phyloP scores from a whole-genome alignment of 371 early-diverging fungal species.

The Saksenaea oblongispora region DNA sequence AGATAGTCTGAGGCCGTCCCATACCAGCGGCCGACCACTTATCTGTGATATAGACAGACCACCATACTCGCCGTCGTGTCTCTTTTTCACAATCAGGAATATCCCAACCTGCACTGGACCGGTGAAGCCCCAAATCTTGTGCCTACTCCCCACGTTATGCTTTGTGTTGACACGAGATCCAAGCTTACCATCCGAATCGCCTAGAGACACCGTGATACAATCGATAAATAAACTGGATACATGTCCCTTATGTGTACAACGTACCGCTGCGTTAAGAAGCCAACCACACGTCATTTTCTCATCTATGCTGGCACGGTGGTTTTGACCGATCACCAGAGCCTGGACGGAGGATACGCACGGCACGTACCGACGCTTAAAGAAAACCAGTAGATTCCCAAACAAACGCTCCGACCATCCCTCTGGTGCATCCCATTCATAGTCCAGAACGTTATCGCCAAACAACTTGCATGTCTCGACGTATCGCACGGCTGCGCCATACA shows the following conservation, averaged over 20 bases:
- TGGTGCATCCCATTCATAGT: constrained; percentile 15
- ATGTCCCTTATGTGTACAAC: not conserved
- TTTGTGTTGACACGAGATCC: not conserved
- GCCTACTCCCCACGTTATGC: constrained; percentile 32
- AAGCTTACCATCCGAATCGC: constrained; percentile 35
- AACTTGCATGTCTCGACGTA: constrained; percentile 41
- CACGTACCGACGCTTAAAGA: constrained; percentile 27
- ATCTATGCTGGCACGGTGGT: constrained; percentile 45
- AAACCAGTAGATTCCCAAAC: constrained; percentile 40
- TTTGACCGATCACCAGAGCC: constrained; percentile 43
- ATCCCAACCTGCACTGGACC: constrained; percentile 55
- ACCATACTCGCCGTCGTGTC: constrained; percentile 65
- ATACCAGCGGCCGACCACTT: constrained; percentile 54
- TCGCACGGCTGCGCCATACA: constrained; percentile 50
- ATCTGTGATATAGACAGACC: constrained; percentile 65
- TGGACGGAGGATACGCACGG: constrained; percentile 47
- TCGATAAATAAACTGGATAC: not conserved
- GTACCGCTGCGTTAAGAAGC: constrained; percentile 42
- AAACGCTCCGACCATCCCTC: constrained; percentile 42
- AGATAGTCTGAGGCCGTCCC: constrained; percentile 56
- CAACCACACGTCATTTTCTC: constrained; percentile 37
- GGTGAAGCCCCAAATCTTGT: constrained; percentile 69
- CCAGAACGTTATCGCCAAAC: constrained; percentile 34
- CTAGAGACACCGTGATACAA: not conserved
- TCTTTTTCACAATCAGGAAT: constrained; percentile 59